Conservation (phyloP, 2,329 filamentous ascomycete genomes). For the Fusarium heterosporum region DNA sequence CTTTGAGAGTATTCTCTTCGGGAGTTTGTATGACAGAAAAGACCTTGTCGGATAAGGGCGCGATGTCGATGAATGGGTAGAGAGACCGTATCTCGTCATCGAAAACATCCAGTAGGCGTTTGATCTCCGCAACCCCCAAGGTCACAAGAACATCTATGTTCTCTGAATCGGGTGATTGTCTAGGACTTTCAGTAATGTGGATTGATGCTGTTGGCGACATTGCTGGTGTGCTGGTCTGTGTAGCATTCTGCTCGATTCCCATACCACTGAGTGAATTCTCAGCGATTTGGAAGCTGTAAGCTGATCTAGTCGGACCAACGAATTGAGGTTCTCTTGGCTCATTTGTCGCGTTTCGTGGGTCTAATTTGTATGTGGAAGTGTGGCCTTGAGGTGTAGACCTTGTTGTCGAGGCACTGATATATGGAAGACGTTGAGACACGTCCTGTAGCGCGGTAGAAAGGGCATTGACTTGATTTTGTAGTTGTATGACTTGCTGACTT, state of each 20-base stretch:
- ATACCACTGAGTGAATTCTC: slow-evolving; percentile 8
- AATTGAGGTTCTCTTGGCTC: slow-evolving; percentile 14
- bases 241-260: neutral
- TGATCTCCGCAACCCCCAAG: neutral
- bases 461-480: slow-evolving; percentile 5
- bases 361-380: neutral
- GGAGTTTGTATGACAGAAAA: neutral
- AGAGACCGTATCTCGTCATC: slow-evolving; percentile 4
- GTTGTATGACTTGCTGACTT: neutral
- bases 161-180: neutral
- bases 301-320: slow-evolving; percentile 5
- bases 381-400: slow-evolving; percentile 8
- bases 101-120: slow-evolving; percentile 2
- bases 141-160: neutral
- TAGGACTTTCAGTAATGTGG: accelerated
- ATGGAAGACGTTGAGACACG: slow-evolving; percentile 9
- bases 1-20: neutral
- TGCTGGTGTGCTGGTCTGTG: neutral
- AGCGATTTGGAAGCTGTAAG: slow-evolving; percentile 17
- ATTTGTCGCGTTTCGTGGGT: slow-evolving; percentile 4
- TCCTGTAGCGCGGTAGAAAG: slow-evolving; percentile 3
- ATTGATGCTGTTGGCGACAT: neutral
- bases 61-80: slow-evolving; percentile 8
- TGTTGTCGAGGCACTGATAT: neutral
- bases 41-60: neutral